Base-by-base conservation (phyloP, 768 basidiomycete genomes). In the Boletus rex-veris region DNA sequence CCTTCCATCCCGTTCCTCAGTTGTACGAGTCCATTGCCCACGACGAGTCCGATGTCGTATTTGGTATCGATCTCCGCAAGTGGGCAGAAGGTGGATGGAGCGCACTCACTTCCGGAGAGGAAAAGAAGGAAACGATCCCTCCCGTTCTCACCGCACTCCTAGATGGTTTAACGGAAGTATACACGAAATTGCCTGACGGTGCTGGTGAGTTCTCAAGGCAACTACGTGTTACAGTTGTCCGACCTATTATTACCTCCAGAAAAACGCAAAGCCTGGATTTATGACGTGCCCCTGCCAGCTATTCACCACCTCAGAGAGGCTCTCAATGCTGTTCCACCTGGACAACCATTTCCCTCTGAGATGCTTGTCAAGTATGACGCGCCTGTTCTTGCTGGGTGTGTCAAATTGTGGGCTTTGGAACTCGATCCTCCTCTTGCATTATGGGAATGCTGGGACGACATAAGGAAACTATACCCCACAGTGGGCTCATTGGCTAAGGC, bases 401-500 rank as follows among this genome's bases (percentile, higher is more conserved):
- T 95, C 64, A 98, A 95, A 72, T 73, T 98, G 14, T 98, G 92
- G 90, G 67, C 86, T 21, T 76, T 97, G n/a, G 95, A 98, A 69
- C 80, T 98, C 26, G 85, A 92, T 64, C 90, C 92, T 8, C 93
- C 96, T 26, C 69, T 97, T 11, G 80, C 83, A 16, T 73, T 89
- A 44, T 96, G 86, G 77, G 92, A 95, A 63, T 84, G 88, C 42
- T 98, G 94, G 90, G 92, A 95, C 40, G 94, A 97, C 30, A 77
- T 95, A 56, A 81, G 90, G 50, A 86, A 83, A 58, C 59, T 97
- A n/a, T 98, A 97, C 64, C 92, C 92, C 6, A 79, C 75, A 72
- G 81, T 90, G 50, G 85, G 87, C 24, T 79, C 82, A 10, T 66
- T 77, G 24, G 66, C 67, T 1, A 82, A 80, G 60, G 61, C 64